A percentile compares a stretch with the other conserved stretches of the same genome.
phyloP scores from a whole-genome alignment of 1,284 basidiomycete species.

The Ceratobasidium sp. region DNA sequence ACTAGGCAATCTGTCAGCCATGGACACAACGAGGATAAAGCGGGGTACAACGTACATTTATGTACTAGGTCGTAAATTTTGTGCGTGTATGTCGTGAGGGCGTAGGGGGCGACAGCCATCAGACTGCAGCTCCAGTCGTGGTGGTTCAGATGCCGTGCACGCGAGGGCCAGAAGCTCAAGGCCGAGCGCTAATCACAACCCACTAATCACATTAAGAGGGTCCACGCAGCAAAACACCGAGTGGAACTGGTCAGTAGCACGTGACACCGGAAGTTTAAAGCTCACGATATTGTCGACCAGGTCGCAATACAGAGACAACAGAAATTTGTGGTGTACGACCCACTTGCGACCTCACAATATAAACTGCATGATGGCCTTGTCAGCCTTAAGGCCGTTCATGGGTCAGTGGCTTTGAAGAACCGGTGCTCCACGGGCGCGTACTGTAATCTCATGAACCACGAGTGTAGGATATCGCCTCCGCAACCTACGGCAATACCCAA shows the following conservation, averaged over 20 bases:
- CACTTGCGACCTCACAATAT: too few relatives aligned
- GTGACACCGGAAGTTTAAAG: too few relatives aligned
- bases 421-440: too few relatives aligned
- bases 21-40: not conserved
- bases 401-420: too few relatives aligned
- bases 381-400: too few relatives aligned
- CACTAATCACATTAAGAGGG: conserved; percentile 13
- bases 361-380: too few relatives aligned
- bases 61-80: not conserved
- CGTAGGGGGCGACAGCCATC: conserved; percentile 18
- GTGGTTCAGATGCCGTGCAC: conserved; percentile 28
- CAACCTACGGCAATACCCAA: too few relatives aligned
- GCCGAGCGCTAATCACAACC: conserved; percentile 28
- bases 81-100: conserved; percentile 28
- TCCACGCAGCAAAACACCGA: not conserved
- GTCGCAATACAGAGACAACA: too few relatives aligned
- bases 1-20: not conserved
- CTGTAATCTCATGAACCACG: too few relatives aligned
- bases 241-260: conserved; percentile 74
- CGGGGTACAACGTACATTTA: conserved; percentile 5
- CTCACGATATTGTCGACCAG: too few relatives aligned
- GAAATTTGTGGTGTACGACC: too few relatives aligned
- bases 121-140: conserved; percentile 38
- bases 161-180: conserved; percentile 4
- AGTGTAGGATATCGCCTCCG: too few relatives aligned